phyloP scores from a whole-genome alignment of 768 basidiomycete genomes.

The Lentinus tigrinus region DNA sequence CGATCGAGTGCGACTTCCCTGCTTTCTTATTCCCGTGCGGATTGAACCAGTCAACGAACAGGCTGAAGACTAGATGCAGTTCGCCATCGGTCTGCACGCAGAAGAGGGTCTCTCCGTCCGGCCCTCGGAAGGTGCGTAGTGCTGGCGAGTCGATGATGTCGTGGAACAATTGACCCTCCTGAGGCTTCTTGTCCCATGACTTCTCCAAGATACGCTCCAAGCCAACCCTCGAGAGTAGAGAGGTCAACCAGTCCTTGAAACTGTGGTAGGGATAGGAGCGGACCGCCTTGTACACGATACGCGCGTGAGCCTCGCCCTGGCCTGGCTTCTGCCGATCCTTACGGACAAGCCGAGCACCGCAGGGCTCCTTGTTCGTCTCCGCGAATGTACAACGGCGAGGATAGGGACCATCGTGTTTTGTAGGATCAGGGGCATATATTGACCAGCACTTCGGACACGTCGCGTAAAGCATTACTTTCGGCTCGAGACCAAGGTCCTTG shows the following conservation, averaged over 20 bases:
- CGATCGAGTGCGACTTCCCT: too few relatives aligned
- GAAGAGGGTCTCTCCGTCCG: too few relatives aligned
- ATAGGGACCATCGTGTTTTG: neutral
- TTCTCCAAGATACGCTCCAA: constrained; percentile 3
- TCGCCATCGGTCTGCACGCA: too few relatives aligned
- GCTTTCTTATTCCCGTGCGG: too few relatives aligned
- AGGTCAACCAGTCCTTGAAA: constrained; percentile 8
- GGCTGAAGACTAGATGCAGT: too few relatives aligned
- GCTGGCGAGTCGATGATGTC: too few relatives aligned
- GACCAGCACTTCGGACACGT: constrained; percentile 8
- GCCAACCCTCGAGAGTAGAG: constrained; percentile 10
- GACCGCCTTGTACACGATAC: neutral
- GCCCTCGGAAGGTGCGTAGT: too few relatives aligned
- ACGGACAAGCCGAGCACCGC: neutral
- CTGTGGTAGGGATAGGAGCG: constrained; percentile 4
- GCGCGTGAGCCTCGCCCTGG: neutral
- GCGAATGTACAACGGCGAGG: constrained; percentile 1
- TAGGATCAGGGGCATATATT: constrained; percentile 1
- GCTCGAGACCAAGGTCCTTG: neutral
- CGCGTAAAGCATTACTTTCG: neutral
- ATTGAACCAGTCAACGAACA: too few relatives aligned
- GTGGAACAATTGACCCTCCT: neutral
- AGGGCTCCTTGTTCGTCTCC: neutral
- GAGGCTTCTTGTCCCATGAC: neutral
- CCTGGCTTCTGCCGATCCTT: neutral